Conservation (phyloP, 2,329 filamentous ascomycete genomes). For the Arthroderma sp. region DNA sequence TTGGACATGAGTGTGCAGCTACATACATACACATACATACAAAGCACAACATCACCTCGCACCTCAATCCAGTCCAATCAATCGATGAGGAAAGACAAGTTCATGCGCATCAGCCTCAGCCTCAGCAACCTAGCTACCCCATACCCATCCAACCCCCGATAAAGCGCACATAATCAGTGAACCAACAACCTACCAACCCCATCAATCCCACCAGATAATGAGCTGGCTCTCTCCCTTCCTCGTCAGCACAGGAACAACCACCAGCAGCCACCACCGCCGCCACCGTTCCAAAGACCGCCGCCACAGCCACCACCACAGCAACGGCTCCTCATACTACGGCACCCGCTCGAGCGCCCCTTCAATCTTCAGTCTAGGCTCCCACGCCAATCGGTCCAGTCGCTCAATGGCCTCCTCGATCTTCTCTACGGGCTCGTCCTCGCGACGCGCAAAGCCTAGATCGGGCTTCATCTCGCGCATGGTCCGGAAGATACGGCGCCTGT, state of each 20-base stretch:
- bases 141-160: no score
- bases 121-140: no score
- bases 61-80: no score
- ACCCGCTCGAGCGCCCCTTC: slow-evolving; percentile 32
- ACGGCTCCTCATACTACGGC: slow-evolving; percentile 20
- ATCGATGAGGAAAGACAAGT: no score
- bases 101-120: no score
- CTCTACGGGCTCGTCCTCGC: slow-evolving; percentile 47
- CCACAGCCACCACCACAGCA: slow-evolving; percentile 18
- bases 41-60: no score
- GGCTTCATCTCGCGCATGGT: slow-evolving; percentile 64
- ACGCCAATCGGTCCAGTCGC: slow-evolving; percentile 20
- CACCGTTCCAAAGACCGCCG: slow-evolving; percentile 20
- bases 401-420: slow-evolving; percentile 32
- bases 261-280: slow-evolving; percentile 17
- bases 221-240: slow-evolving; percentile 33
- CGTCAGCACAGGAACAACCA: slow-evolving; percentile 7
- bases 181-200: not conserved
- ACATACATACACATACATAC: no score
- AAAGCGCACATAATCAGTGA: not conserved
- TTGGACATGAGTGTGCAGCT: no score
- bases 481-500: slow-evolving; percentile 61
- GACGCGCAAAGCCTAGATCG: slow-evolving; percentile 61
- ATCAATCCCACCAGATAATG: slow-evolving; percentile 18
- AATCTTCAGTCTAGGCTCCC: slow-evolving; percentile 31